Evolutionary conservation across 305 asterid species (phyloP).

Genomic region (Plantago rigida): DNA sequence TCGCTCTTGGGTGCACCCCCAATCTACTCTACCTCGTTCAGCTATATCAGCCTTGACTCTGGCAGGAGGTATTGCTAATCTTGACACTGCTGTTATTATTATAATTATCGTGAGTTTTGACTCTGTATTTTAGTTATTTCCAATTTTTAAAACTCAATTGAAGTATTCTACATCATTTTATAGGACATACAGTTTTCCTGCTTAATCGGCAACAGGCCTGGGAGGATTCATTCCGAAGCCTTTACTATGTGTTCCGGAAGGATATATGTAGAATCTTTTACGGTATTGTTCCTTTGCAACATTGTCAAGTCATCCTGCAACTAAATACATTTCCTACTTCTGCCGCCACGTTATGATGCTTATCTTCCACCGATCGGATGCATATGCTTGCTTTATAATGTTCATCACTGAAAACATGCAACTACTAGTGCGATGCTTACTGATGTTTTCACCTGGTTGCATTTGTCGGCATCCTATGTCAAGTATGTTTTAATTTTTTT

Average conservation of each 20-base stretch:
- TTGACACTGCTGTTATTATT: not conserved
- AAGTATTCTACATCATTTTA: conserved; percentile 13
- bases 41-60: conserved; percentile 67
- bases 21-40: conserved; percentile 60
- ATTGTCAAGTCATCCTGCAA: conserved; percentile 13
- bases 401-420: no score
- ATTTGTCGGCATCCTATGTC: no score
- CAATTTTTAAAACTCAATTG: conserved; percentile 19
- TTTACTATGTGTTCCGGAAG: conserved; percentile 82
- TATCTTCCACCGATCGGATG: conserved; percentile 9
- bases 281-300: conserved; percentile 40
- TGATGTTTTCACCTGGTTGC: no score
- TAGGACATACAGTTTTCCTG: conserved; percentile 65
- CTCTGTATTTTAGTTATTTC: conserved; percentile 16
- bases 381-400: not conserved
- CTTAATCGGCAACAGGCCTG: conserved; percentile 68
- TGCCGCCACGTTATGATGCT: conserved; percentile 11
- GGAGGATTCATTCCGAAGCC: conserved; percentile 86
- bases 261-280: conserved; percentile 64
- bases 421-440: no score
- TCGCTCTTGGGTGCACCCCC: conserved; percentile 91
- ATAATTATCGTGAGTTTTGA: not conserved
- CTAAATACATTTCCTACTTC: conserved; percentile 9
- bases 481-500: no score
- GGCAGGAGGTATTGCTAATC: conserved; percentile 49